These are phyloP conservation scores for Malassezia sympodialis DNA, from an alignment of 1,284 basidiomycete species.

Conservation along the genomic window DNA sequence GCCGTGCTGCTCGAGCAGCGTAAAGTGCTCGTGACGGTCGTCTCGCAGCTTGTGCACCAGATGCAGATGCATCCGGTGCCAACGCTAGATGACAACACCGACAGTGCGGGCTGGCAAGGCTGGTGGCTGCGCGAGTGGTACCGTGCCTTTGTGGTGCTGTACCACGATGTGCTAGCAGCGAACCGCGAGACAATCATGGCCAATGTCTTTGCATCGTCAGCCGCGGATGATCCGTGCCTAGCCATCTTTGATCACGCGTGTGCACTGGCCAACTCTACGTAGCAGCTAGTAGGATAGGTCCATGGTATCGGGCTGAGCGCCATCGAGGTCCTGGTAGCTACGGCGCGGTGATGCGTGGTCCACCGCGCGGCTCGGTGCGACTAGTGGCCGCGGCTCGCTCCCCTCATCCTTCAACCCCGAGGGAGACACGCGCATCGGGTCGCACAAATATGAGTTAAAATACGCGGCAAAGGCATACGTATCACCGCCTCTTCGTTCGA, in stretches of 20 bases:
- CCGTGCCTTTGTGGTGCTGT: conserved; percentile 24
- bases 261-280: neutral
- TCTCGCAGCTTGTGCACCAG: conserved; percentile 25
- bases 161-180: conserved; percentile 25
- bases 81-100: neutral
- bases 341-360: neutral
- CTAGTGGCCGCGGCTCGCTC: neutral
- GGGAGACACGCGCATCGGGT: conserved; percentile 17
- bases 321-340: conserved; percentile 37
- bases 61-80: conserved; percentile 3
- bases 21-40: conserved; percentile 33
- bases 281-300: conserved; percentile 24
- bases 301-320: conserved; percentile 24
- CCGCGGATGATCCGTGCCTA: conserved; percentile 4
- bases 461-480: conserved; percentile 7
- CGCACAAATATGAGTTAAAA: conserved; percentile 31
- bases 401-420: neutral
- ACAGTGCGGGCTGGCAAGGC: conserved; percentile 22
- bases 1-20: conserved; percentile 41
- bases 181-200: conserved; percentile 28
- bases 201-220: conserved; percentile 24
- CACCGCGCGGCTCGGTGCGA: neutral
- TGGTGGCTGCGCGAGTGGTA: conserved; percentile 44
- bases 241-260: conserved; percentile 17
- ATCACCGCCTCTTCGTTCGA: conserved; percentile 14